A percentile compares a stretch with the other conserved stretches of the same genome.
Conservation (phyloP, 345 rosid genomes). For the Raphanus raphanistrum region DNA sequence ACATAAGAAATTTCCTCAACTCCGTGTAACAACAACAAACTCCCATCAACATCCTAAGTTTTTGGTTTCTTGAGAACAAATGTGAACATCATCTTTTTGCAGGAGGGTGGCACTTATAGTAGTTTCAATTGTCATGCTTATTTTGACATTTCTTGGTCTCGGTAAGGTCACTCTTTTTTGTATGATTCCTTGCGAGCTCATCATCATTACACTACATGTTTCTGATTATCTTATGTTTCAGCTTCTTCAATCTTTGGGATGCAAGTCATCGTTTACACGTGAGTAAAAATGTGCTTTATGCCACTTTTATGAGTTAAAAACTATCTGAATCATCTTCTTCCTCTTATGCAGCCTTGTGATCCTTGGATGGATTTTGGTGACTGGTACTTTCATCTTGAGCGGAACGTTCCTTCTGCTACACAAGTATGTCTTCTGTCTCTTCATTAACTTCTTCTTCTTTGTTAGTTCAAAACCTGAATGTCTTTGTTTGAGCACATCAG, state of each 20-base stretch:
- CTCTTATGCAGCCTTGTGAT: conserved; percentile 66
- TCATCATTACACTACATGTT: background rate
- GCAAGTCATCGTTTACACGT: conserved; percentile 81
- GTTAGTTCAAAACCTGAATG: background rate
- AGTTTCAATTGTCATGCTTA: conserved; percentile 73
- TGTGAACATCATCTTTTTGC: conserved; percentile 31
- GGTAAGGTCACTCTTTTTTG: conserved; percentile 51
- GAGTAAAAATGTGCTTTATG: conserved; percentile 34
- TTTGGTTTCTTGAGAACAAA: background rate
- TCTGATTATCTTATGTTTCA: conserved; percentile 36
- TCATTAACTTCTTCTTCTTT: background rate
- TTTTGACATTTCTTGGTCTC: conserved; percentile 73
- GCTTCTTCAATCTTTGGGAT: conserved; percentile 76
- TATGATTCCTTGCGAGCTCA: background rate
- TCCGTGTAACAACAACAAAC: conserved; percentile 54
- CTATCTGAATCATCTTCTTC: conserved; percentile 20
- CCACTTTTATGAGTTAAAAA: background rate
- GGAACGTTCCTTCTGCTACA: conserved; percentile 89
- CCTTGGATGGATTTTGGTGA: conserved; percentile 85
- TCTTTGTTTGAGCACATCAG: conserved; percentile 36
- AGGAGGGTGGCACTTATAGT: conserved; percentile 74
- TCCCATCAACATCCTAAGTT: background rate
- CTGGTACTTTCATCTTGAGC: conserved; percentile 84
- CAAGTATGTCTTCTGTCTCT: conserved; percentile 57
- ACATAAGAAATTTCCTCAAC: conserved; percentile 61